phyloP scores from a whole-genome alignment of 768 basidiomycete genomes.

The Russula virescens region DNA sequence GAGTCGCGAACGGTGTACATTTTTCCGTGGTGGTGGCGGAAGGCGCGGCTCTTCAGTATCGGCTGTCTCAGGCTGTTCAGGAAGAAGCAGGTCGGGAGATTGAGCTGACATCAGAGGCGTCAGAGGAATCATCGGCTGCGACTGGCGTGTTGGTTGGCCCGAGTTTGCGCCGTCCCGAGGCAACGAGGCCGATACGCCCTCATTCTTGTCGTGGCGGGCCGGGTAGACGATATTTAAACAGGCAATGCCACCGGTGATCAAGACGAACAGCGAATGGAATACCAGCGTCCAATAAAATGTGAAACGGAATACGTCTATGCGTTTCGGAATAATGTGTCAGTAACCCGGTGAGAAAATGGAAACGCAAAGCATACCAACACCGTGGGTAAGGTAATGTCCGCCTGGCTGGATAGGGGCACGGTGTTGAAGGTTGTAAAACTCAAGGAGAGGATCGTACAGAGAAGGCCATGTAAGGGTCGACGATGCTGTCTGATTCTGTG shows the following conservation, averaged over 20 bases:
- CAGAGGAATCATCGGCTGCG: constrained; percentile 10
- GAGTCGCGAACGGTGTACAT: constrained; percentile 21
- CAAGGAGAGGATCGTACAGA: constrained; percentile 23
- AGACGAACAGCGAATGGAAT: constrained; percentile 22
- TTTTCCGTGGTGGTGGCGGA: constrained; percentile 5
- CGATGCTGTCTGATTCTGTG: neutral
- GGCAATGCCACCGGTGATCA: constrained; percentile 19
- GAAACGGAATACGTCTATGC: constrained; percentile 24
- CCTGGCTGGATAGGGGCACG: constrained; percentile 16
- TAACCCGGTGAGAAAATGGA: neutral
- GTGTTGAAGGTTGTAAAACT: constrained; percentile 21
- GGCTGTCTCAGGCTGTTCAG: neutral
- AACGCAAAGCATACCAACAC: constrained; percentile 7
- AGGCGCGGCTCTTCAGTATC: neutral
- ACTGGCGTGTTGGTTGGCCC: neutral
- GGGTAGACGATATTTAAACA: constrained; percentile 24
- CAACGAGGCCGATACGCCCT: neutral
- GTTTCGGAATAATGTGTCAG: constrained; percentile 1
- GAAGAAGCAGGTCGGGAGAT: constrained; percentile 8
- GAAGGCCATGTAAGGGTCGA: constrained; percentile 22
- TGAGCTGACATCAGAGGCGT: constrained; percentile 12
- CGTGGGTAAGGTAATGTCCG: constrained; percentile 19
- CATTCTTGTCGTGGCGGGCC: constrained; percentile 8
- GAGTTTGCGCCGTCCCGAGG: neutral
- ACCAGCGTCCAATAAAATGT: constrained; percentile 25